Evolutionary conservation across 345 rosid species (phyloP), one percentile per base, ranked within the genome.

Genomic region (Bruguiera gymnorhiza): DNA sequence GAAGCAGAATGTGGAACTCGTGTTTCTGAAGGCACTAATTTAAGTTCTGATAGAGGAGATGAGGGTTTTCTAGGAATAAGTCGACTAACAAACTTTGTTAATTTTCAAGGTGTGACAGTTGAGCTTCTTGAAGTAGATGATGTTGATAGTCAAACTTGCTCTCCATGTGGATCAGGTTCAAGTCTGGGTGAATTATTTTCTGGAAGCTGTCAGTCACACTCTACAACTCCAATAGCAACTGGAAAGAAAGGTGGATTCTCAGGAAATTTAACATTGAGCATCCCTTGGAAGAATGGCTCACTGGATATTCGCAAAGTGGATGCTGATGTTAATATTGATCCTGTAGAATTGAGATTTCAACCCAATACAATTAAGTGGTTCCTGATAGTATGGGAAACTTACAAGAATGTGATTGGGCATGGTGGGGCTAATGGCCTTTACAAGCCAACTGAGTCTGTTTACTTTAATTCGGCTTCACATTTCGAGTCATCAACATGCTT

Each of bases 201-300:
- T 0, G 65, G 43, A 21, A 46, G 43, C 36, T 54, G 36, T 60
- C 78, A 63, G 18, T 69, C 83, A 71, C 74, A 79, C 73, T 70
- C 72, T 53, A 77, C 83, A 48, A 82, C 73, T 68, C 84, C 88
- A 66, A 84, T 95, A 68, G 46, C 88, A 78, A 82, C 80, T 34
- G 89, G 97, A 61, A 73, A 78, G 70, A 75, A 79, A 79, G 96
- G 86, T 74, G 91, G 96, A 73, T 83, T 92, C 80, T 89, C 97
- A 6, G 99, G 99, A 72, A 84, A 81, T 76, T 68, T 95, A 70
- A 89, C 78, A 75, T 82, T 92, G 63, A 92, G 90, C 79, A 92
- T 95, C 75, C 99, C 99, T 59, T 95, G 97, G 95, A 87, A 79
- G 80, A 82, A 95, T 81, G 99, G 97, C 82, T 86, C 93, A 36